Conservation (phyloP, 1,284 basidiomycete genomes). For the Amylostereum chailletii region DNA sequence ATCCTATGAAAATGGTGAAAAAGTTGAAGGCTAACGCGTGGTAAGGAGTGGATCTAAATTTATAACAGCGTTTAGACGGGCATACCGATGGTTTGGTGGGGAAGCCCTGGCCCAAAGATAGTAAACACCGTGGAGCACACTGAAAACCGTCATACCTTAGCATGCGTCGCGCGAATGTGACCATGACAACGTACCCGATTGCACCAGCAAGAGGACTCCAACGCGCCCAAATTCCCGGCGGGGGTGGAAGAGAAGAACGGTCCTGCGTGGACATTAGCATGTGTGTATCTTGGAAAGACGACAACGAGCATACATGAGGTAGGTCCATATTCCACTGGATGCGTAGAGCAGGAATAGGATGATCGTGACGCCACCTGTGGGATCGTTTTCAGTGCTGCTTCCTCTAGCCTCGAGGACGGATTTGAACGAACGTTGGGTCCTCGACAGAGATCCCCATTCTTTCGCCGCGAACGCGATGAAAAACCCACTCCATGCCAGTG, state of each 20-base stretch:
- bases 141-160: conserved; percentile 4
- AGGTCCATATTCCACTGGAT: conserved; percentile 32
- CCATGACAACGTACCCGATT: conserved; percentile 24
- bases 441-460: background rate
- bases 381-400: too few species aligned
- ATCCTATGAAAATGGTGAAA: conserved; percentile 24
- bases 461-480: background rate
- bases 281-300: background rate
- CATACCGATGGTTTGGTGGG: conserved; percentile 33
- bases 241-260: conserved; percentile 33
- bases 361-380: too few species aligned
- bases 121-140: conserved; percentile 23
- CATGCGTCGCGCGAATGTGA: background rate
- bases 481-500: conserved; percentile 15
- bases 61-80: background rate
- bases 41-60: too few species aligned
- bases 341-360: conserved; percentile 15
- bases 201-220: conserved; percentile 21
- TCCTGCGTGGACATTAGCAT: conserved; percentile 22
- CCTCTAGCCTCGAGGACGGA: background rate
- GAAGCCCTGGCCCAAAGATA: conserved; percentile 24
- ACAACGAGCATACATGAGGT: conserved; percentile 33
- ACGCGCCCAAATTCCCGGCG: conserved; percentile 35
- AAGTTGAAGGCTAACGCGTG: conserved; percentile 14
- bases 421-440: background rate